Conservation (phyloP, 139 green algal genomes). For the Dunaliella primolecta region DNA sequence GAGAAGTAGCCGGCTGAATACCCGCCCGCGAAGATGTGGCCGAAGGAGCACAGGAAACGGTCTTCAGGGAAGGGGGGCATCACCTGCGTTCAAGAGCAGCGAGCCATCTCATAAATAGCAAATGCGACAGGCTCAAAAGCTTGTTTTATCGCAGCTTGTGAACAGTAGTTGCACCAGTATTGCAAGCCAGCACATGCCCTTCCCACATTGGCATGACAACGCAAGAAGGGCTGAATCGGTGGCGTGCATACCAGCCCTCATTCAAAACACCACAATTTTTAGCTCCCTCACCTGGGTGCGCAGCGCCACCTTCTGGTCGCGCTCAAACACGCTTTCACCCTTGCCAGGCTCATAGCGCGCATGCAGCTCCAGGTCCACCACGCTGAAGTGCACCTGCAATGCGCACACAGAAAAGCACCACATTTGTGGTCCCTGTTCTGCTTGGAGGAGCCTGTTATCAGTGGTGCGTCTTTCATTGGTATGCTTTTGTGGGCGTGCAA, state of each 20-base stretch:
- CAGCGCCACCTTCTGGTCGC: conserved; percentile 40
- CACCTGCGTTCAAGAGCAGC: conserved; percentile 33
- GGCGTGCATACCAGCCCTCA: no score
- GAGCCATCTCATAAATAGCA: neutral
- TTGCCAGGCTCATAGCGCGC: conserved; percentile 63
- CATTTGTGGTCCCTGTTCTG: no score
- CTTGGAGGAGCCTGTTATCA: no score
- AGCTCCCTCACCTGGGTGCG: conserved; percentile 33
- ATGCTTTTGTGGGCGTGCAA: no score
- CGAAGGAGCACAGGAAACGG: conserved; percentile 93
- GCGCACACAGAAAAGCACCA: neutral
- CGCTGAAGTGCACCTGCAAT: conserved; percentile 82
- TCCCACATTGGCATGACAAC: no score
- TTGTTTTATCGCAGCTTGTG: neutral
- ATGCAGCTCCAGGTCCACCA: conserved; percentile 91
- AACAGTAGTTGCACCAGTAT: no score
- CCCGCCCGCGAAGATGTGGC: conserved; percentile 95
- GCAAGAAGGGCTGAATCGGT: no score
- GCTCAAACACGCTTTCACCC: conserved; percentile 73
- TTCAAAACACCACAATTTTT: no score
- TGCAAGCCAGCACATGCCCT: no score
- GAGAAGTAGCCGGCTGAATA: conserved; percentile 75
- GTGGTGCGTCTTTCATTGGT: no score
- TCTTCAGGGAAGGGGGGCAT: conserved; percentile 84
- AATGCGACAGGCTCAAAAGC: neutral